Percentiles rank a stretch among this genome's conserved stretches.
phyloP scores from a whole-genome alignment of 345 rosid species.

The Toxicodendron radicans region DNA sequence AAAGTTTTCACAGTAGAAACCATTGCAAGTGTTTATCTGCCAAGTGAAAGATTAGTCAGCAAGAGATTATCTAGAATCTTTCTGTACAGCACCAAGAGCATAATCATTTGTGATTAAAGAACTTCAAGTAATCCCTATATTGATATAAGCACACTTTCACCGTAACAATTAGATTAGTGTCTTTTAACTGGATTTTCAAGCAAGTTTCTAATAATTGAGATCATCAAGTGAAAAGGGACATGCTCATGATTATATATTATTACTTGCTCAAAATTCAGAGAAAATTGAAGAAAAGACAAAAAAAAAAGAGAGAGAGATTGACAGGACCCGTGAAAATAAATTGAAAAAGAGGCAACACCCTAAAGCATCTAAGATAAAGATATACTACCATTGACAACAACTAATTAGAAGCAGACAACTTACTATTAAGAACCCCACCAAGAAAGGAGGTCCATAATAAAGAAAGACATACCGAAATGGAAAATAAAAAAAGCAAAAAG shows the following conservation, averaged over 20 bases:
- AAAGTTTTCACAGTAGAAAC: slow-evolving; percentile 79
- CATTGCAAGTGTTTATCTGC: slow-evolving; percentile 90
- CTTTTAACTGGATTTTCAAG: neutral
- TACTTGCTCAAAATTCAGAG: slow-evolving; percentile 4
- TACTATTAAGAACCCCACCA: slow-evolving; percentile 28
- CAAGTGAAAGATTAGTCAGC: neutral
- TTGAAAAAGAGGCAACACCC: neutral
- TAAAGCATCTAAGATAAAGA: slow-evolving; percentile 12
- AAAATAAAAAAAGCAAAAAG: neutral
- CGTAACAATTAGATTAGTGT: neutral
- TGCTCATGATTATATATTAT: neutral
- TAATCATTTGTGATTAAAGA: neutral
- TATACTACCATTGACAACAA: neutral
- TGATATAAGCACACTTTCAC: neutral
- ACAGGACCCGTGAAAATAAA: slow-evolving; percentile 11
- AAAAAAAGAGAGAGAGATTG: neutral
- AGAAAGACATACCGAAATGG: slow-evolving; percentile 10
- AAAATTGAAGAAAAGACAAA: slow-evolving; percentile 1
- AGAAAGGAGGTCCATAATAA: slow-evolving; percentile 13
- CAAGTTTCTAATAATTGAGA: neutral
- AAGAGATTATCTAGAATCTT: neutral
- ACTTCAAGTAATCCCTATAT: neutral
- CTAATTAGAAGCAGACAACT: slow-evolving; percentile 14
- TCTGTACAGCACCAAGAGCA: neutral
- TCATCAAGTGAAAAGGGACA: slow-evolving; percentile 7